Conservation (phyloP, 2,329 filamentous ascomycete species). For the Fusarium gaditjirri region DNA sequence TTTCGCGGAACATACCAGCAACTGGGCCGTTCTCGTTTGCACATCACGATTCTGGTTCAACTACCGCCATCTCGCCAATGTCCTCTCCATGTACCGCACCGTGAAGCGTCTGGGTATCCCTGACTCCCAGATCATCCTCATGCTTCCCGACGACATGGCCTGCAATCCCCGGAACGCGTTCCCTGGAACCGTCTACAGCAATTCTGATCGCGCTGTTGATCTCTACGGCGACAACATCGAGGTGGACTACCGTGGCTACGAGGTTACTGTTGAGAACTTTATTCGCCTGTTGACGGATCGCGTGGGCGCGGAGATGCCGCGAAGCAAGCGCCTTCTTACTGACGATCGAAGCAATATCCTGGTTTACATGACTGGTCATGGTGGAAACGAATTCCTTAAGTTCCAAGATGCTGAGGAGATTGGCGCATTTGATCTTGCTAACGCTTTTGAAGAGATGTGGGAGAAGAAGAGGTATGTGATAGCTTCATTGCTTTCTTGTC, state of each 20-base stretch:
- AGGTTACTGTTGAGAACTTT: slow-evolving; percentile 99
- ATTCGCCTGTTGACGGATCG: slow-evolving; percentile 94
- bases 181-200: slow-evolving; percentile 97
- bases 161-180: slow-evolving; percentile 99
- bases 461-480: slow-evolving; percentile 87
- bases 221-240: slow-evolving; percentile 99
- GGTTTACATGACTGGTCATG: slow-evolving; percentile 99
- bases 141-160: slow-evolving; percentile 99
- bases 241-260: slow-evolving; percentile 97
- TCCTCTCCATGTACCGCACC: slow-evolving; percentile 95
- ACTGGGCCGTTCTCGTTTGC: slow-evolving; percentile 98
- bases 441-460: slow-evolving; percentile 99
- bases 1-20: slow-evolving; percentile 87
- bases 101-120: slow-evolving; percentile 98
- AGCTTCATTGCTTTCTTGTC: slow-evolving; percentile 26
- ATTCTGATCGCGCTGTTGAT: slow-evolving; percentile 93
- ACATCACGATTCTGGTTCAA: slow-evolving; percentile 99
- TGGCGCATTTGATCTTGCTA: slow-evolving; percentile 92
- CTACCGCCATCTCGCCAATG: slow-evolving; percentile 97
- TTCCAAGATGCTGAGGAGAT: slow-evolving; percentile 99
- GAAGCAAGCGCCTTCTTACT: slow-evolving; percentile 92
- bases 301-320: slow-evolving; percentile 91
- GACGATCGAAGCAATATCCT: slow-evolving; percentile 97
- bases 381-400: slow-evolving; percentile 97
- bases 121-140: slow-evolving; percentile 98